phyloP scores from a whole-genome alignment of 106 monocot genomes.

The Posidonia australis region DNA sequence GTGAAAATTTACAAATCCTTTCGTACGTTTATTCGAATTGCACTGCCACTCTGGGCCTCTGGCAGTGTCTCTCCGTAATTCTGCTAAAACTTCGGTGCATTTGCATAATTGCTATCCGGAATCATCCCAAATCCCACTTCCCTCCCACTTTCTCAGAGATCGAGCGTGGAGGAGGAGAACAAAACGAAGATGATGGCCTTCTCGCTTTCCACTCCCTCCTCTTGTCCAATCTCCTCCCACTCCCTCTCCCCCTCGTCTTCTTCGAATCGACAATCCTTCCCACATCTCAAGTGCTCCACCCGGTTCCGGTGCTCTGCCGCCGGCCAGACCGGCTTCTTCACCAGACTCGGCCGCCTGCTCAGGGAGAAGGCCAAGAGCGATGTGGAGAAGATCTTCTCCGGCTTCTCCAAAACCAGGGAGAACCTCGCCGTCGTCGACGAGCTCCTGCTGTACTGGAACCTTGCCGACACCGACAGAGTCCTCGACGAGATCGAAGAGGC shows the following conservation, averaged over 20 bases:
- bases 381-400: constrained; percentile 90
- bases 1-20: too few species aligned
- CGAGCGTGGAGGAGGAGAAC: neutral
- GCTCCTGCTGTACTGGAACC: constrained; percentile 95
- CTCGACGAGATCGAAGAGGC: constrained; percentile 97
- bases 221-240: neutral
- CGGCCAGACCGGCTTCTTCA: constrained; percentile 74
- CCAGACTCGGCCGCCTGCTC: constrained; percentile 61
- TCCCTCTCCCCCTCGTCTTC: neutral
- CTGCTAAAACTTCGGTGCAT: too few species aligned
- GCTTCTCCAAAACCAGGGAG: constrained; percentile 84
- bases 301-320: constrained; percentile 50
- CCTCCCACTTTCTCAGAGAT: too few species aligned
- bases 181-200: neutral
- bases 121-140: too few species aligned
- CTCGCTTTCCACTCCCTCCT: neutral
- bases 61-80: too few species aligned
- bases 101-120: too few species aligned
- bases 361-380: constrained; percentile 97
- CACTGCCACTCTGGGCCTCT: too few species aligned
- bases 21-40: too few species aligned
- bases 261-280: neutral
- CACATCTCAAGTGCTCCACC: neutral
- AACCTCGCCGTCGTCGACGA: constrained; percentile 91
- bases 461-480: constrained; percentile 76